Evolutionary conservation across 805 yeast genomes (phyloP).

Genomic region (Suhomyces sp.): DNA sequence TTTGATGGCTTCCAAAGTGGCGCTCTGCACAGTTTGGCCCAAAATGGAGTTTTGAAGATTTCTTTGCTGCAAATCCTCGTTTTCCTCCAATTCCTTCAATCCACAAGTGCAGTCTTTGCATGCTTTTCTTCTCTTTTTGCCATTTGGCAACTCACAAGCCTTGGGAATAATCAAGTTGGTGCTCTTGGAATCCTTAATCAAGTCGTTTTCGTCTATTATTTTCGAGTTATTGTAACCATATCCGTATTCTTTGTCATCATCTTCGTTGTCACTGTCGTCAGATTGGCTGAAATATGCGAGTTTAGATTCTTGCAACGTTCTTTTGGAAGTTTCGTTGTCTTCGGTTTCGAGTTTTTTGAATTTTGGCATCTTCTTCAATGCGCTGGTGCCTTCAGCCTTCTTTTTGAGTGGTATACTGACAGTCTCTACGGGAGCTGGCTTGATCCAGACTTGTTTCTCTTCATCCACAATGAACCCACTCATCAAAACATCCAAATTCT

Average conservation of each 20-base stretch:
- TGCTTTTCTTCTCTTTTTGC: constrained; percentile 78
- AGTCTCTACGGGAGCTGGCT: constrained; percentile 41
- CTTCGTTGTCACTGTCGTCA: constrained; percentile 50
- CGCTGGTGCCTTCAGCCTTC: constrained; percentile 11
- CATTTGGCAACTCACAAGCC: constrained; percentile 50
- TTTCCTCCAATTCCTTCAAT: constrained; percentile 80
- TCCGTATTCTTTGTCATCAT: constrained; percentile 51
- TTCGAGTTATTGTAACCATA: constrained; percentile 54
- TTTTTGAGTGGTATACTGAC: constrained; percentile 32
- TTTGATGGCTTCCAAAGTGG: constrained; percentile 50
- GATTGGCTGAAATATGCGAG: constrained; percentile 53
- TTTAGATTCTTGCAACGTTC: constrained; percentile 46
- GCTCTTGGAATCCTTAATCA: constrained; percentile 28
- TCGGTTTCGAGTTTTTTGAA: constrained; percentile 29
- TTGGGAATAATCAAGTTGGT: constrained; percentile 53
- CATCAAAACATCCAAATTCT: constrained; percentile 59
- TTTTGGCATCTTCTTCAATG: constrained; percentile 15
- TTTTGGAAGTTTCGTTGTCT: constrained; percentile 42
- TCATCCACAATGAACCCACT: constrained; percentile 54
- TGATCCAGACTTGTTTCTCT: constrained; percentile 49
- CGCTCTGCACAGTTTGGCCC: constrained; percentile 48
- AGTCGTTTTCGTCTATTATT: constrained; percentile 35
- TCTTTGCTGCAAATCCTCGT: constrained; percentile 47
- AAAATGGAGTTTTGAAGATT: constrained; percentile 44
- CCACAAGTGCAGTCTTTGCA: constrained; percentile 99